Conservation (phyloP, 176 grass and related monocot species). For the Neostapfia colusana region DNA sequence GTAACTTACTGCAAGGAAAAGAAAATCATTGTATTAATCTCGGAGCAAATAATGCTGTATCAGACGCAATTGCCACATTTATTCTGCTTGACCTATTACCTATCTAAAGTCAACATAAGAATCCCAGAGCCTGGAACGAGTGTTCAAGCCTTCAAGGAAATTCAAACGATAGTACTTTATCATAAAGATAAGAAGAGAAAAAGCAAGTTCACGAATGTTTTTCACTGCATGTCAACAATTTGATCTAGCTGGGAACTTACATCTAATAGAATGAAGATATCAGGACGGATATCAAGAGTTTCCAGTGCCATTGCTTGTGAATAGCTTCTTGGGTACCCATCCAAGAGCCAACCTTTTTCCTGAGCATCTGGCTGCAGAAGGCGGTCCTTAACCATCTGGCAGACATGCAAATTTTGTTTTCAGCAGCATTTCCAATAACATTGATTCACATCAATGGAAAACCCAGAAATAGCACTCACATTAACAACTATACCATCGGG, state of each 20-base stretch:
- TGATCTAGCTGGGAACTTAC: slow-evolving; percentile 46
- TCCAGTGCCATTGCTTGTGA: slow-evolving; percentile 89
- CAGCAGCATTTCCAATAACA: background rate
- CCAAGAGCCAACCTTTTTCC: slow-evolving; percentile 89
- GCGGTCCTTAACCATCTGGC: slow-evolving; percentile 83
- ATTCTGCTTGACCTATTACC: background rate
- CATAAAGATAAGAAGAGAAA: background rate
- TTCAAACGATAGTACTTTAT: slow-evolving; percentile 2
- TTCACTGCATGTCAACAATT: background rate
- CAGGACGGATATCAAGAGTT: slow-evolving; percentile 75
- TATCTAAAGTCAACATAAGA: background rate
- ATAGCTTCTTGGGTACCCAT: slow-evolving; percentile 92
- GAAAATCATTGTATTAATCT: background rate
- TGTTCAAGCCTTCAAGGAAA: slow-evolving; percentile 14
- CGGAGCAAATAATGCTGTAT: background rate
- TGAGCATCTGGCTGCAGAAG: slow-evolving; percentile 85
- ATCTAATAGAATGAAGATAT: slow-evolving; percentile 83
- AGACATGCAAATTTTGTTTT: background rate
- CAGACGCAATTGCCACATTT: background rate
- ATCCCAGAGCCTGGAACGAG: slow-evolving; percentile 7
- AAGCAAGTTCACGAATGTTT: background rate
- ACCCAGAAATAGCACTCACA: slow-evolving; percentile 50
- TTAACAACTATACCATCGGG: slow-evolving; percentile 87
- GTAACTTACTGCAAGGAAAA: slow-evolving; percentile 13
- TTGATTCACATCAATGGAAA: slow-evolving; percentile 1